These are phyloP conservation scores for Apiospora phragmitis DNA, from an alignment of 2,329 filamentous ascomycete species.

Conservation along the genomic window DNA sequence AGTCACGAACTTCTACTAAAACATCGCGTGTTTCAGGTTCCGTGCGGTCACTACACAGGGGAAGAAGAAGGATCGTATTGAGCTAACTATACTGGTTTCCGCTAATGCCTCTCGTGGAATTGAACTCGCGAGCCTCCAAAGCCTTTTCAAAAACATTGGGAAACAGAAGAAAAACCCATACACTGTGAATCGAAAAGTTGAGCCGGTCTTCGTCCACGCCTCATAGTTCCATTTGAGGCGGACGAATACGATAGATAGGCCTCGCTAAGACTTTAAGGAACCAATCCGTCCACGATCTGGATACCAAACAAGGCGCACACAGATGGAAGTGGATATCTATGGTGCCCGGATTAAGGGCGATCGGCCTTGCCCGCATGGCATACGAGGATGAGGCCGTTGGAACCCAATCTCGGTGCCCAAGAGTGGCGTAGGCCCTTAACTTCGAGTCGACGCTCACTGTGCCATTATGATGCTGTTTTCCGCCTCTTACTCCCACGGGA, in stretches of 20 bases:
- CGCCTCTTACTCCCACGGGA: background rate
- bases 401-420: background rate
- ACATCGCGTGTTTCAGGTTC: conserved; percentile 20
- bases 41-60: conserved; percentile 19
- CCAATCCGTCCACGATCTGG: background rate
- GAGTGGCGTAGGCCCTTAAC: background rate
- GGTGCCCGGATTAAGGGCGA: background rate
- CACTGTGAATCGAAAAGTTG: conserved; percentile 24
- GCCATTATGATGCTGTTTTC: conserved; percentile 3
- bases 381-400: background rate
- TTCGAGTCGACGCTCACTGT: background rate
- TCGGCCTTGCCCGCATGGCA: background rate
- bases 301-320: background rate
- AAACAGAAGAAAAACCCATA: conserved; percentile 23
- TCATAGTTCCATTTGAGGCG: conserved; percentile 17
- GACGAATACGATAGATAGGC: background rate
- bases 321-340: background rate
- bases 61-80: conserved; percentile 30
- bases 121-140: conserved; percentile 22
- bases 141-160: conserved; percentile 27
- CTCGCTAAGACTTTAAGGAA: background rate
- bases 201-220: conserved; percentile 21
- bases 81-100: conserved; percentile 26
- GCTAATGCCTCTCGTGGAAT: conserved; percentile 20
- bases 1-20: background rate